A percentile compares a stretch with the other conserved stretches of the same genome.
phyloP scores from a whole-genome alignment of 2,329 filamentous ascomycete species.

The Trichophyton benhamiae region DNA sequence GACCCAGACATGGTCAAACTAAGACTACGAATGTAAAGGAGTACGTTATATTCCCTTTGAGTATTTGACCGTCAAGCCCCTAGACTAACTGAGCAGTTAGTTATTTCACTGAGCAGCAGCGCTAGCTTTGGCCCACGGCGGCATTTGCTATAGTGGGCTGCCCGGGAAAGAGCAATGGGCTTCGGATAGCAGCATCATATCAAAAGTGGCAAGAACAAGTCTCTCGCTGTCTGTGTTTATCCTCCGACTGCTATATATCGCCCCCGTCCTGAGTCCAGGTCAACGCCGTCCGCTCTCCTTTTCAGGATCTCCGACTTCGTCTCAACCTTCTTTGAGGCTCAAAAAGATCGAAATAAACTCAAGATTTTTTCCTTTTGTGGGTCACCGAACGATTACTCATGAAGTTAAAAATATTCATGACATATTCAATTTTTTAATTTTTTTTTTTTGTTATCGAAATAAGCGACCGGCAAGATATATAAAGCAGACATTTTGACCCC shows the following conservation, averaged over 20 bases:
- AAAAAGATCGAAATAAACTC: not conserved
- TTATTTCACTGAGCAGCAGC: too few relatives aligned
- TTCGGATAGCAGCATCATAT: too few relatives aligned
- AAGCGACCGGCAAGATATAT: not conserved
- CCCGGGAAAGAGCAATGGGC: too few relatives aligned
- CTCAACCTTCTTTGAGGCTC: constrained; percentile 6
- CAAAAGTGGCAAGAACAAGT: too few relatives aligned
- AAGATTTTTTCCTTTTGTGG: not conserved
- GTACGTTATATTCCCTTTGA: too few relatives aligned
- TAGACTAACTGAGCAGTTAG: too few relatives aligned
- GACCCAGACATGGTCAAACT: too few relatives aligned
- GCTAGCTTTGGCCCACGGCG: too few relatives aligned
- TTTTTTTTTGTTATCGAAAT: not conserved
- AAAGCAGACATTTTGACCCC: not conserved
- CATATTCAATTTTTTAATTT: too few relatives aligned
- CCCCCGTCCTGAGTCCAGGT: not conserved
- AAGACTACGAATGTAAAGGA: too few relatives aligned
- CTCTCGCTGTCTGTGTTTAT: not conserved
- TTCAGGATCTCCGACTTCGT: not conserved
- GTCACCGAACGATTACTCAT: not conserved
- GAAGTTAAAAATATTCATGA: not conserved
- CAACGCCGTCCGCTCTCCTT: not conserved
- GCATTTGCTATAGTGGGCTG: too few relatives aligned
- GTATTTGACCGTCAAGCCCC: too few relatives aligned
- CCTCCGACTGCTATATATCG: not conserved